These are phyloP conservation scores for Talaromyces funiculosus DNA, from an alignment of 2,329 filamentous ascomycete species.

Conservation along the genomic window DNA sequence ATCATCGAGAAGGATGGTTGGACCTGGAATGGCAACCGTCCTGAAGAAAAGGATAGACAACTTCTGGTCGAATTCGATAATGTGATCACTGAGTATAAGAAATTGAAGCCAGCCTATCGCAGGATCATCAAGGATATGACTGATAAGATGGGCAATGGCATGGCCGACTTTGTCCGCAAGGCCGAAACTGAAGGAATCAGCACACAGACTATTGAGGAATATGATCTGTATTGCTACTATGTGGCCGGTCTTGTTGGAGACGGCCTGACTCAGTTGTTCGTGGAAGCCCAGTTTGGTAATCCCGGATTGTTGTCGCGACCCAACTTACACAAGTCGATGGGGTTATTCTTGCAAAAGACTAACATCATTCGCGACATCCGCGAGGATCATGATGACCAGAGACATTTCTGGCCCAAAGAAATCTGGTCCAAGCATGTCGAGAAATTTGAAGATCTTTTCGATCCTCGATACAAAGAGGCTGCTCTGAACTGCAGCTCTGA, in stretches of 20 bases:
- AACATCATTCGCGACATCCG: conserved; percentile 96
- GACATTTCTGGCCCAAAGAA: conserved; percentile 91
- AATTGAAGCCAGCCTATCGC: conserved; percentile 77
- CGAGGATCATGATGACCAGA: conserved; percentile 81
- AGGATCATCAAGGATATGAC: conserved; percentile 90
- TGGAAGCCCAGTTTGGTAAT: conserved; percentile 80
- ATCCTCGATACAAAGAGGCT: conserved; percentile 67
- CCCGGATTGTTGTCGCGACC: conserved; percentile 72
- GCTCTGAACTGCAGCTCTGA: conserved; percentile 84
- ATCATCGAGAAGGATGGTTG: conserved; percentile 78
- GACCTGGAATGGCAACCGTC: conserved; percentile 80
- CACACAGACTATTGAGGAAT: conserved; percentile 77
- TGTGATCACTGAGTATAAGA: conserved; percentile 79
- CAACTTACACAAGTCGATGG: conserved; percentile 89
- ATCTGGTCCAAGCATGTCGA: conserved; percentile 96
- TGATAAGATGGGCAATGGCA: conserved; percentile 92
- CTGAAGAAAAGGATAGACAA: conserved; percentile 89
- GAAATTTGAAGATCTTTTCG: conserved; percentile 83
- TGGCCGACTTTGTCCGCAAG: conserved; percentile 91
- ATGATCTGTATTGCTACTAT: conserved; percentile 96
- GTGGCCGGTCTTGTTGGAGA: conserved; percentile 98
- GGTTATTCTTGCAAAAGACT: conserved; percentile 93
- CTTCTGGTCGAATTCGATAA: conserved; percentile 88
- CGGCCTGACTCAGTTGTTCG: conserved; percentile 83
- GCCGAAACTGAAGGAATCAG: conserved; percentile 74